Conservation (phyloP, 257 asterid species). For the Echites panduratus region DNA sequence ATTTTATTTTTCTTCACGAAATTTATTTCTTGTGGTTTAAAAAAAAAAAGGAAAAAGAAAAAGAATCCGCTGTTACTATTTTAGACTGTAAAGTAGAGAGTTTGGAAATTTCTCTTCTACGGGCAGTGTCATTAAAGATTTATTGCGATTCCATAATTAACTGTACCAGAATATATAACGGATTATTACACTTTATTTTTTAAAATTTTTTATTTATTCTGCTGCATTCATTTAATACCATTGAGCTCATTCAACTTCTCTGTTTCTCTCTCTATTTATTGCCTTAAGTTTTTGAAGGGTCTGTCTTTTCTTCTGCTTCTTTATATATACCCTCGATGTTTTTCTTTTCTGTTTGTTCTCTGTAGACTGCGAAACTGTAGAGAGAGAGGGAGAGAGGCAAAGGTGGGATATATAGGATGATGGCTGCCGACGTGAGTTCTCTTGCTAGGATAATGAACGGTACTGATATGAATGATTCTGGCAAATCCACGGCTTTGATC, state of each 20-base stretch:
- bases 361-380: constrained; percentile 12
- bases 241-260: background rate
- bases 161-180: background rate
- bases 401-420: constrained; percentile 8
- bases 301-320: background rate
- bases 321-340: background rate
- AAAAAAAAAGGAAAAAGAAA: no score
- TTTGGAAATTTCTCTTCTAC: no score
- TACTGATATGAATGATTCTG: constrained; percentile 35
- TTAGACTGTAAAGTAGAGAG: no score
- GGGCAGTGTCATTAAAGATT: constrained; percentile 1
- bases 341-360: constrained; percentile 2
- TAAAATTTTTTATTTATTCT: background rate
- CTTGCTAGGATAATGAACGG: constrained; percentile 61
- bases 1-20: no score
- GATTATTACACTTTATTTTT: constrained; percentile 7
- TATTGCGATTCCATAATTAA: constrained; percentile 2
- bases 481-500: constrained; percentile 53
- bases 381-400: background rate
- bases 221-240: constrained; percentile 11
- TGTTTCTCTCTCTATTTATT: constrained; percentile 1
- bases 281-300: background rate
- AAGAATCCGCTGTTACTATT: no score
- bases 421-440: constrained; percentile 92
- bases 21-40: no score